Evolutionary conservation across 352 stramenopile genomes (phyloP), one percentile per base, ranked within the genome.

Genomic region (Globisporangium cylindrosporum): DNA sequence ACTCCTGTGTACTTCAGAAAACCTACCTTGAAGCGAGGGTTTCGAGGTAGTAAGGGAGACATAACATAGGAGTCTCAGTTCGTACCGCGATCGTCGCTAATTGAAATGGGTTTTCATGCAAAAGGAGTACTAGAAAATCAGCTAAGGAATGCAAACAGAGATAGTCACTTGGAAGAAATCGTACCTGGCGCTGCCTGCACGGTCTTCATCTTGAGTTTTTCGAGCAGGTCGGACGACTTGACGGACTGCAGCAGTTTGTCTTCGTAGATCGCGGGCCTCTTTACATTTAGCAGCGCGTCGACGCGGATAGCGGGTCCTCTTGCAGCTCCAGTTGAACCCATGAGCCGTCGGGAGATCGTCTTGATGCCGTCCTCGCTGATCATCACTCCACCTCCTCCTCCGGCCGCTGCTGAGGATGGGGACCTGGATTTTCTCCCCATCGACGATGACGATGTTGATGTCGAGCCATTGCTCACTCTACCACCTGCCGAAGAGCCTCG

Each of bases 321-420:
- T 57, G 29, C 66, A 27, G 20, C 41, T 58, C 53, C 51, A 76
- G 41, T 58, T 38, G 59, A 68, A 73, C 62, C 68, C 15, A 49
- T 59, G 56, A 63, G 34, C 6, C 68, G 75, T 22, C 81, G 74
- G 3, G 79, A 80, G 53, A 92, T 79, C 0, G 81, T 90, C 32
- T 73, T 91, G 64, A 92, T 91, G 0, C 84, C 84, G 29, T 91
- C 84, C 32, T 76, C 68, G 38, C 79, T 86, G 36, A 64, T 27
- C 53, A 25, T 15, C 2, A 10, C 24, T 61, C 12, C 54, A 14
- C 27, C 2, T 32, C 10, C 3, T 41, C 0, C 8, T 46, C 38
- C 38, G 14, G 38, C 38, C 18, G 38, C 38, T 46, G 38, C 38
- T 46, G 59, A 65, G 20, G 54, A 62, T 2, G 59, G 41, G 0